A percentile compares a stretch with the other conserved stretches of the same genome.
These are phyloP conservation scores for Manihot esculenta DNA, from an alignment of 441 rosid genomes.

Conservation along the genomic window DNA sequence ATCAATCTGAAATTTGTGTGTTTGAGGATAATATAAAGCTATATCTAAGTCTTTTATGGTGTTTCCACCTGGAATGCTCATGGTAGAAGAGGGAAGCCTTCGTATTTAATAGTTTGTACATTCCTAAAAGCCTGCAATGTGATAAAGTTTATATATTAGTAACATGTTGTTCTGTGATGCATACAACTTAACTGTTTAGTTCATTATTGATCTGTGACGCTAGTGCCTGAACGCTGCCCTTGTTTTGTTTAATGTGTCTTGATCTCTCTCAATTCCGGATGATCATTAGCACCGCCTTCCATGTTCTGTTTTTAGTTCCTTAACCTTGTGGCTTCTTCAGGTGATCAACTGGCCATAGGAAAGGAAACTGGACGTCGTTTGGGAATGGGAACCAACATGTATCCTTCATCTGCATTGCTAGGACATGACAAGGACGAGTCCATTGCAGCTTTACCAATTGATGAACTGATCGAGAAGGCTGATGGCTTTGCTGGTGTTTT, in stretches of 20 bases:
- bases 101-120: too few relatives aligned
- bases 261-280: background rate
- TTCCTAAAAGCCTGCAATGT: too few relatives aligned
- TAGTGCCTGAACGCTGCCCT: too few relatives aligned
- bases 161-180: too few relatives aligned
- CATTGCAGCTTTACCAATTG: slow-evolving; percentile 73
- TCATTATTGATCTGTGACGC: too few relatives aligned
- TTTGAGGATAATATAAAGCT: too few relatives aligned
- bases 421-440: slow-evolving; percentile 91
- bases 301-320: slow-evolving; percentile 13
- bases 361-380: slow-evolving; percentile 96
- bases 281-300: slow-evolving; percentile 7
- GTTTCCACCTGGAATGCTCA: too few relatives aligned
- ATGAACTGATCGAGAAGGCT: slow-evolving; percentile 94
- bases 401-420: slow-evolving; percentile 89
- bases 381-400: slow-evolving; percentile 99
- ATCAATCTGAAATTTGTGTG: too few relatives aligned
- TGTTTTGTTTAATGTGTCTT: background rate
- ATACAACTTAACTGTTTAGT: too few relatives aligned
- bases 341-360: slow-evolving; percentile 94
- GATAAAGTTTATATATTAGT: too few relatives aligned
- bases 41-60: too few relatives aligned
- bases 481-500: slow-evolving; percentile 99
- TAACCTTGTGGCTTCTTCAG: slow-evolving; percentile 39
- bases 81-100: too few relatives aligned